phyloP scores from a whole-genome alignment of 1,284 basidiomycete species.

The Pseudozyma pruni region DNA sequence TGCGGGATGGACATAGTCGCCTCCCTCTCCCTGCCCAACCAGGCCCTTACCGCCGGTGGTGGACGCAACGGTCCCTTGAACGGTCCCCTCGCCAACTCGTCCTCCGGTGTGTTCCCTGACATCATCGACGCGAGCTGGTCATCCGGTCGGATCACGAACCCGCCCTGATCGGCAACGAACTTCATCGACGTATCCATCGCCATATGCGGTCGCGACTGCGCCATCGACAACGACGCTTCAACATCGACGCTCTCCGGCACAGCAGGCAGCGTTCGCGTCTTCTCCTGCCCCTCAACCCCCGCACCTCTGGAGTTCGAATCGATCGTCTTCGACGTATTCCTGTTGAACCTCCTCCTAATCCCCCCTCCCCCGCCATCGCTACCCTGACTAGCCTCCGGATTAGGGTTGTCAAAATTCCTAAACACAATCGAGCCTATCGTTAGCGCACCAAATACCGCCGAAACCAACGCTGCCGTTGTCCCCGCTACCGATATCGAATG shows the following conservation, averaged over 20 bases:
- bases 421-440: conserved; percentile 51
- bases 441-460: conserved; percentile 46
- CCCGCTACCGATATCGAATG: conserved; percentile 12
- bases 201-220: conserved; percentile 9
- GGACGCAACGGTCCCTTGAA: conserved; percentile 14
- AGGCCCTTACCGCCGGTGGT: background rate
- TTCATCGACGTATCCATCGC: conserved; percentile 24
- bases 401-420: conserved; percentile 46
- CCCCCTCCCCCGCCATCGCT: conserved; percentile 10
- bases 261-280: conserved; percentile 49
- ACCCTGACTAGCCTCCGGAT: conserved; percentile 26
- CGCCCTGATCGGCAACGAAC: conserved; percentile 34
- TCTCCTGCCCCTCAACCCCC: conserved; percentile 8
- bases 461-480: conserved; percentile 26
- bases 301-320: conserved; percentile 8
- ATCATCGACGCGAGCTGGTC: conserved; percentile 20
- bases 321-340: conserved; percentile 12
- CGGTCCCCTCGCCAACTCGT: conserved; percentile 11
- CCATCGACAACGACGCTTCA: conserved; percentile 30
- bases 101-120: too few relatives aligned
- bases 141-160: conserved; percentile 33
- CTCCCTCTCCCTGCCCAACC: conserved; percentile 24
- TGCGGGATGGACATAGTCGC: conserved; percentile 40
- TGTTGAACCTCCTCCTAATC: conserved; percentile 11
- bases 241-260: conserved; percentile 58